These are phyloP conservation scores for Tricholoma flavovirens DNA, from an alignment of 768 basidiomycete species.

Conservation along the genomic window DNA sequence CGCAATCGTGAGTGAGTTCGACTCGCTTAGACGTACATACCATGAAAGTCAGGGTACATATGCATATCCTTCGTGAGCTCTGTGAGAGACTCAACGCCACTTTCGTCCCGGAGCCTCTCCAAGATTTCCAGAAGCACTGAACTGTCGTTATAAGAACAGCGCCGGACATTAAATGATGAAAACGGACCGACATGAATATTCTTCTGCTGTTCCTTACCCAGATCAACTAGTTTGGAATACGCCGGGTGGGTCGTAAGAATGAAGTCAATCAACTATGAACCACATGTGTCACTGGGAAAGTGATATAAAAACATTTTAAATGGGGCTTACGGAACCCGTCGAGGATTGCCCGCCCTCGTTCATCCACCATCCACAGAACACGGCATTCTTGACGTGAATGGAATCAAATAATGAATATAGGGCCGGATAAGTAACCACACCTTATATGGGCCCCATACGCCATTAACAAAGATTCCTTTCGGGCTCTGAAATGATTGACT, in stretches of 20 bases:
- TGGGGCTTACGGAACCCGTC: constrained; percentile 72
- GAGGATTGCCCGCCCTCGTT: constrained; percentile 99
- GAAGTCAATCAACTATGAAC: constrained; percentile 79
- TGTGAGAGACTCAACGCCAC: constrained; percentile 54
- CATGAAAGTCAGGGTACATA: constrained; percentile 94
- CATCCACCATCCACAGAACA: constrained; percentile 98
- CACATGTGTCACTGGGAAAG: not conserved
- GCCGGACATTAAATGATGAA: not conserved
- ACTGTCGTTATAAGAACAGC: not conserved
- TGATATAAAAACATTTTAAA: not conserved
- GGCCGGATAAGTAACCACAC: constrained; percentile 27
- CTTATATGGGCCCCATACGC: constrained; percentile 91
- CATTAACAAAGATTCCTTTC: constrained; percentile 79
- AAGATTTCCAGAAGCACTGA: constrained; percentile 72
- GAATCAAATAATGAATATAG: constrained; percentile 2
- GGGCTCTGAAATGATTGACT: constrained; percentile 46
- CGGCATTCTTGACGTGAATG: constrained; percentile 51
- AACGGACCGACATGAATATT: constrained; percentile 52
- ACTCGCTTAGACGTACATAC: constrained; percentile 30
- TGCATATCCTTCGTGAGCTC: constrained; percentile 89
- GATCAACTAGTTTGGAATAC: constrained; percentile 60
- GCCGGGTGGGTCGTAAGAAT: constrained; percentile 90
- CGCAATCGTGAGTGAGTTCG: not conserved
- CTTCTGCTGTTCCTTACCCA: constrained; percentile 52
- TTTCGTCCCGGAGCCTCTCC: constrained; percentile 55